Base-by-base conservation (phyloP, 768 basidiomycete genomes). In the Leccinum sublutescens region DNA sequence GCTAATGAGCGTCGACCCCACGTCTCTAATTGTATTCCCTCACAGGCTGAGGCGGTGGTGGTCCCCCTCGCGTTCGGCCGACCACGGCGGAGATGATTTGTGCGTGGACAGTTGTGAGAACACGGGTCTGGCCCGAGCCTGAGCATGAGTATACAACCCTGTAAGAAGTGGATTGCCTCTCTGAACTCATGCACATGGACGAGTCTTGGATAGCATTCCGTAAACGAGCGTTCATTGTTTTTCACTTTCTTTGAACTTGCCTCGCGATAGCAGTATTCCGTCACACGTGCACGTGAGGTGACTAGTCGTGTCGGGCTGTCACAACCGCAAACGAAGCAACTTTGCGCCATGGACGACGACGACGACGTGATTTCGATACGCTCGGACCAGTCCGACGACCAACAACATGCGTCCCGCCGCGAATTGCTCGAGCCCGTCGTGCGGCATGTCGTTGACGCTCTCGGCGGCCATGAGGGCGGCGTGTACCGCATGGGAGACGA, bases 401-500 rank as follows among this genome's bases (percentile, higher is more conserved):
- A 76, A 23, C 72, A 73, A 8, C 45, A 74, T 63, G 56, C 57
- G 1, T 70, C 83, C 54, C 74, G 82, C 52, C 82, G 87, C 54
- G 72, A 79, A 4, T 76, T 89, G 23, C 78, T 93, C 31, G 80
- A 81, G 53, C 88, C 89, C 2, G 79, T 89, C 33, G 83, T 94
- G 51, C 82, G 79, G 43, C 82, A 83, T 62, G 90, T 93, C 34
- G 86, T 94, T 27, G 86, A 88, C 65, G 92, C 92, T 2, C 78
- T 94, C 0, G 92, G 92, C 45, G 92, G 92, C 1, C 77, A 81
- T 63, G 89, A 93, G 73, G 80, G 72, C 6, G 82, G 79, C 21
- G 73, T 68, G 5, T 94, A 94, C 73, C 78, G 86, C 47, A 82
- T 93, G 68, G 92, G 92, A 47, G 92, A 94, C 77, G 85, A 91